Evolutionary conservation across 805 yeast genomes (phyloP).

Genomic region (Torulaspora gathmanii): DNA sequence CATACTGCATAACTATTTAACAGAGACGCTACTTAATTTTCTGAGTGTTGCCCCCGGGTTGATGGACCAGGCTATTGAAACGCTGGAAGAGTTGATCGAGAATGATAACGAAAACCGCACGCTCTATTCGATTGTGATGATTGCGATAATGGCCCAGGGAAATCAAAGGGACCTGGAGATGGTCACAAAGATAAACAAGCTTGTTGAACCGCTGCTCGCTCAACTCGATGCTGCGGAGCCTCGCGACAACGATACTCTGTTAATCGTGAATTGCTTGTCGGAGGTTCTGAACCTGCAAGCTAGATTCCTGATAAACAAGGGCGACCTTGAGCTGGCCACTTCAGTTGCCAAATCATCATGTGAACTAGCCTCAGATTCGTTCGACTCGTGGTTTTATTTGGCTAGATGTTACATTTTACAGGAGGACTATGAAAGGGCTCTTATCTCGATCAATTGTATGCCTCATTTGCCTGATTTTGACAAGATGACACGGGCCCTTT

Average conservation of each 20-base stretch:
- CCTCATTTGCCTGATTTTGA: slow-evolving; percentile 29
- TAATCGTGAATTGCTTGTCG: slow-evolving; percentile 26
- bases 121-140: slow-evolving; percentile 25
- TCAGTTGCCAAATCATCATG: slow-evolving; percentile 26
- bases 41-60: slow-evolving; percentile 24
- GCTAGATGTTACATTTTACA: slow-evolving; percentile 28
- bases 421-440: slow-evolving; percentile 24
- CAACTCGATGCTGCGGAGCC: slow-evolving; percentile 17
- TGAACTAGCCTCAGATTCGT: slow-evolving; percentile 30
- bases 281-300: slow-evolving; percentile 30
- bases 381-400: slow-evolving; percentile 31
- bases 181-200: slow-evolving; percentile 19
- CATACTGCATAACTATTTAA: slow-evolving; percentile 46
- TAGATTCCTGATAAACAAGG: slow-evolving; percentile 23
- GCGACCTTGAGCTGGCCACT: slow-evolving; percentile 28
- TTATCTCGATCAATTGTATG: slow-evolving; percentile 33
- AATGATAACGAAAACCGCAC: slow-evolving; percentile 21
- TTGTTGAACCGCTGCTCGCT: slow-evolving; percentile 21
- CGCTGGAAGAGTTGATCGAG: slow-evolving; percentile 15
- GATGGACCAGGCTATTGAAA: slow-evolving; percentile 19
- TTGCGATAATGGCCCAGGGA: slow-evolving; percentile 24
- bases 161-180: slow-evolving; percentile 26
- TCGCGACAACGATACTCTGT: slow-evolving; percentile 20
- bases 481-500: slow-evolving; percentile 20
- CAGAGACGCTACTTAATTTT: slow-evolving; percentile 42